Evolutionary conservation across 352 stramenopile genomes (phyloP), one percentile per base, ranked within the genome.

Genomic region (Globisporangium ultimum): DNA sequence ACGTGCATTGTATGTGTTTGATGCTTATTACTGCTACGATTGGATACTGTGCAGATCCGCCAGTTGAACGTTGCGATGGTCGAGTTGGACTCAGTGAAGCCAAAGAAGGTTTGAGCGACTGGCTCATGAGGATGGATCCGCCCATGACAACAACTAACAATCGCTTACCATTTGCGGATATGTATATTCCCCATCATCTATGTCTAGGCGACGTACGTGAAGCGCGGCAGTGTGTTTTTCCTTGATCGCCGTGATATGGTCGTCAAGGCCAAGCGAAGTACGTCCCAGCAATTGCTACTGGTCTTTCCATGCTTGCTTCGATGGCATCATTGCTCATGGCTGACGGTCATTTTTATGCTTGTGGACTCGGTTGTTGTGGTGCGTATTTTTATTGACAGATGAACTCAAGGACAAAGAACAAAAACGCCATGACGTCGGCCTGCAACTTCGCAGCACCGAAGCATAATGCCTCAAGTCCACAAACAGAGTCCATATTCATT

Each of bases 171-270:
- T 49, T 40, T 11, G 22, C 56, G 18, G 0, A 21, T 17, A 46
- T 48, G 48, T 36, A 28, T 40, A n/a, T 67, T 46, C 13, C 34
- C 34, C 9, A 21, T 2, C 12, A 32, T 14, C 18, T 60, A 34
- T 1, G 14, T 2, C 18, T 46, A 94, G 85, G 43, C 67, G 20
- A 90, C 85, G 5, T 94, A 83, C 54, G 70, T 83, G 13, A 87
- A 89, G 70, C 71, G 71, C 22, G 75, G 77, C 28, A 89, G 84
- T 20, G 73, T 91, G 41, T 89, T 89, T 51, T 94, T 94, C 47
- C 55, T 94, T 14, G 78, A 90, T 21, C 74, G 72, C 28, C 63
- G 75, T 53, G 79, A 94, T 58, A 58, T 58, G n/a, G 86, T 90
- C 50, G 64, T 88, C 53, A 87, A 88, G 51, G 58, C 64, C 3